Base-by-base conservation (phyloP, 805 yeast genomes). In the Candida fluviatilis region DNA sequence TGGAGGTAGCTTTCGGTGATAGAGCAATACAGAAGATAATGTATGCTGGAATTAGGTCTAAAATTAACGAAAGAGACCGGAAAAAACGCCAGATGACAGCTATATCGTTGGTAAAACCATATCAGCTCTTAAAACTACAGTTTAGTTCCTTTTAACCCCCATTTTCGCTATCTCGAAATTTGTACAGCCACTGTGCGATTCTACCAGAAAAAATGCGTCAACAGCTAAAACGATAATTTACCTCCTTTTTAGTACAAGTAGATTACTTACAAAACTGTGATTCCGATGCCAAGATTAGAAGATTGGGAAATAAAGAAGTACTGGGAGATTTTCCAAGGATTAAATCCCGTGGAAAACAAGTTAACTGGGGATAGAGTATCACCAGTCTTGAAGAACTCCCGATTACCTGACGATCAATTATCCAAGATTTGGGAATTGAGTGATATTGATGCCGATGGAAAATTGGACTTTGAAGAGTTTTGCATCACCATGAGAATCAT, bases 221-320 rank as follows among this genome's bases (percentile, higher is more conserved):
- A n/a, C n/a, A n/a, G n/a, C n/a, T n/a, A n/a, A n/a, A n/a, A n/a
- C n/a, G n/a, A n/a, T n/a, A n/a, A n/a, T n/a, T n/a, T n/a, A n/a
- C n/a, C n/a, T n/a, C n/a, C n/a, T n/a, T n/a, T n/a, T n/a, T n/a
- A n/a, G n/a, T n/a, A n/a, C n/a, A n/a, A n/a, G n/a, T n/a, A n/a
- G n/a, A n/a, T n/a, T n/a, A n/a, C n/a, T n/a, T n/a, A n/a, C n/a
- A n/a, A n/a, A n/a, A n/a, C n/a, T n/a, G n/a, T n/a, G n/a, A n/a
- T n/a, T n/a, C n/a, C n/a, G n/a, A 66, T 67, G 72, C 89, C 91
- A 18, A 80, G 84, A 45, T 65, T 89, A 43, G 96, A 88, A 60
- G 93, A 89, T 51, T 89, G 95, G 84, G 99, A 93, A 64, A 89
- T 90, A 52, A 84, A 89, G 55, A 91, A 91, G 66, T 93, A 89